Conservation (phyloP, 2,329 filamentous ascomycete genomes). For the Cercospora canescens region DNA sequence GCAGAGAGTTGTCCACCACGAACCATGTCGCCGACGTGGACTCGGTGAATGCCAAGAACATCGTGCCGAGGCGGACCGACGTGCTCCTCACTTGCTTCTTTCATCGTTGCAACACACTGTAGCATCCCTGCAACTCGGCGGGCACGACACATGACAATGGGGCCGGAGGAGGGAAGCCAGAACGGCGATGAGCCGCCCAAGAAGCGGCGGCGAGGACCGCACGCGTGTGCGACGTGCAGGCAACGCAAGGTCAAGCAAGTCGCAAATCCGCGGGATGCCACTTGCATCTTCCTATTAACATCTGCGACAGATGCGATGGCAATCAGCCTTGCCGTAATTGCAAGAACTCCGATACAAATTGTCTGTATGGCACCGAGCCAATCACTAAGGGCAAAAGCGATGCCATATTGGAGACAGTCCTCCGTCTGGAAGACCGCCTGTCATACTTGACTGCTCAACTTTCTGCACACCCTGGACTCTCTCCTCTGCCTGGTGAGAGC, state of each 20-base stretch:
- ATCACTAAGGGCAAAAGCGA: constrained; percentile 18
- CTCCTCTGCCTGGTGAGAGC: neutral
- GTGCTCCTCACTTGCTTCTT: neutral
- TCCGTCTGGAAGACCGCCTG: constrained; percentile 13
- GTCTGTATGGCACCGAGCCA: constrained; percentile 16
- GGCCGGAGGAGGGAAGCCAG: neutral
- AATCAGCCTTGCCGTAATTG: constrained; percentile 15
- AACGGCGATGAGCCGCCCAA: constrained; percentile 10
- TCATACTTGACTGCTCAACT: constrained; percentile 8
- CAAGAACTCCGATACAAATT: constrained; percentile 3
- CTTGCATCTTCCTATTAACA: neutral
- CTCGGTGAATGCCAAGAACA: neutral
- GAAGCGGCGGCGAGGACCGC: constrained; percentile 16
- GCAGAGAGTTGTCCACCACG: neutral
- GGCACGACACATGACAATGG: neutral
- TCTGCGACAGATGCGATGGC: constrained; percentile 9
- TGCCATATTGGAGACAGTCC: constrained; percentile 15
- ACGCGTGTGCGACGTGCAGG: constrained; percentile 14
- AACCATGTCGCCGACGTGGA: neutral
- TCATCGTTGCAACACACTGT: neutral
- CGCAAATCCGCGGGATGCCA: neutral
- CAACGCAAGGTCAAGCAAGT: constrained; percentile 14
- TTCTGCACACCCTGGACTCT: neutral
- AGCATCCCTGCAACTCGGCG: neutral
- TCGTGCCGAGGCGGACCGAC: constrained; percentile 2